Percentiles rank a stretch among this genome's conserved stretches.
Conservation (phyloP, 2,329 filamentous ascomycete genomes). For the Talaromyces sp. region DNA sequence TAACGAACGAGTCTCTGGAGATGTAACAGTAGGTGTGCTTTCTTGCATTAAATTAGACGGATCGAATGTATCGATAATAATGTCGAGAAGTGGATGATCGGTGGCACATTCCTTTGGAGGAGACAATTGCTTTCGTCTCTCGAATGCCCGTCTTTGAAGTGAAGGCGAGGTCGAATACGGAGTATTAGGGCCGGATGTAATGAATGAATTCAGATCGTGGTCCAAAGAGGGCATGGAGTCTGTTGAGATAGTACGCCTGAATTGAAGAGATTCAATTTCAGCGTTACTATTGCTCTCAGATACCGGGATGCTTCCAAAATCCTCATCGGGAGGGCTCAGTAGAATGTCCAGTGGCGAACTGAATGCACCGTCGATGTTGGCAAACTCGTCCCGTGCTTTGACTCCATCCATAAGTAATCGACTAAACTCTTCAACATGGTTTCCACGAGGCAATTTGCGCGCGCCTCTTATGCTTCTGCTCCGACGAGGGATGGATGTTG, state of each 20-base stretch:
- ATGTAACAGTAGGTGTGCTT: conserved; percentile 14
- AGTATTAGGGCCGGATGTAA: conserved; percentile 44
- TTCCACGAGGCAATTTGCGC: conserved; percentile 39
- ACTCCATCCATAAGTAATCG: conserved; percentile 55
- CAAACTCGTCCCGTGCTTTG: conserved; percentile 48
- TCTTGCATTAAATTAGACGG: conserved; percentile 13
- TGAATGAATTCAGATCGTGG: conserved; percentile 48
- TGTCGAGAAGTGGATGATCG: conserved; percentile 57
- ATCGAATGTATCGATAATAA: conserved; percentile 27
- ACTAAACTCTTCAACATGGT: conserved; percentile 51
- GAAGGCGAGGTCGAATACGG: conserved; percentile 40
- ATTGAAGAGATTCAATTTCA: conserved; percentile 44
- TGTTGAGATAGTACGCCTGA: conserved; percentile 53
- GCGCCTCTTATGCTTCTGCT: conserved; percentile 39
- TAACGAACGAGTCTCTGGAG: conserved; percentile 28
- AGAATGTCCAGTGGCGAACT: conserved; percentile 54
- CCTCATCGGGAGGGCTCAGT: conserved; percentile 53
- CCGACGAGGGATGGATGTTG: conserved; percentile 55
- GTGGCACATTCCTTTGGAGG: conserved; percentile 55
- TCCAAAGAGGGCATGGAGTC: conserved; percentile 58
- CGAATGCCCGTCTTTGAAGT: conserved; percentile 35
- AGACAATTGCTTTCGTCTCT: conserved; percentile 47
- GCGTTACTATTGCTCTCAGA: conserved; percentile 44
- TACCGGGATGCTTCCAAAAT: conserved; percentile 36
- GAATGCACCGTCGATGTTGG: conserved; percentile 36